These are phyloP conservation scores for Lasiosphaeria miniovina DNA, from an alignment of 495 filamentous ascomycete species.

Conservation along the genomic window DNA sequence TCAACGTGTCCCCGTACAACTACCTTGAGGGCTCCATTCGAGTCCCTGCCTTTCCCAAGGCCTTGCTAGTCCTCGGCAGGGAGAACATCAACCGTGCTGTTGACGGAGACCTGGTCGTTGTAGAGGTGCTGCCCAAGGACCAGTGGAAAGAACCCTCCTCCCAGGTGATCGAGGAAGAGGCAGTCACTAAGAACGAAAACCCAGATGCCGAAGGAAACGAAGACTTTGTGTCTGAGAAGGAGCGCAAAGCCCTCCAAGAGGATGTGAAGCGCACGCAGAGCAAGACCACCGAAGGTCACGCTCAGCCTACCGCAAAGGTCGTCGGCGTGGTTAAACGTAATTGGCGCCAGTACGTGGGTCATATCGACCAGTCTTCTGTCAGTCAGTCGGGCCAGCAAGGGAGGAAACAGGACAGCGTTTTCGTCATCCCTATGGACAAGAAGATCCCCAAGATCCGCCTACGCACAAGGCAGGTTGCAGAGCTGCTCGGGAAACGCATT, in stretches of 20 bases:
- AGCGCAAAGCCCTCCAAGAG: constrained; percentile 80
- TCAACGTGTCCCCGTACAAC: constrained; percentile 96
- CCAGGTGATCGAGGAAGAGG: constrained; percentile 93
- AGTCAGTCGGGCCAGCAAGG: constrained; percentile 66
- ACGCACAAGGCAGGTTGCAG: constrained; percentile 82
- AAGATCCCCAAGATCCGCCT: constrained; percentile 92
- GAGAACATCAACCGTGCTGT: constrained; percentile 96
- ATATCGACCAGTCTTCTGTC: constrained; percentile 83
- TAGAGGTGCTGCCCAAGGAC: constrained; percentile 86
- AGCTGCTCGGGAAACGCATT: constrained; percentile 85
- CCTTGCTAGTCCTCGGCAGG: constrained; percentile 83
- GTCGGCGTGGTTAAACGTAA: constrained; percentile 92
- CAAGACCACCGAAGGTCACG: constrained; percentile 69
- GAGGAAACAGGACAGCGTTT: constrained; percentile 84
- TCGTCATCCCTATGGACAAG: constrained; percentile 96
- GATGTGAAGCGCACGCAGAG: constrained; percentile 85
- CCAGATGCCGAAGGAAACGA: constrained; percentile 73
- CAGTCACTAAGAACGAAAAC: constrained; percentile 89
- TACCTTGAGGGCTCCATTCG: constrained; percentile 90
- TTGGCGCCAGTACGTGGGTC: constrained; percentile 96
- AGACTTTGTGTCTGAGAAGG: constrained; percentile 76
- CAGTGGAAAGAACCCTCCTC: constrained; percentile 96
- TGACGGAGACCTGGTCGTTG: constrained; percentile 84
- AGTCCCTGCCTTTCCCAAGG: constrained; percentile 83
- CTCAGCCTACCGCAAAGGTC: constrained; percentile 88